Evolutionary conservation across 352 stramenopile genomes (phyloP), one percentile per base, ranked within the genome.

Genomic region (Ophiocytium majus): DNA sequence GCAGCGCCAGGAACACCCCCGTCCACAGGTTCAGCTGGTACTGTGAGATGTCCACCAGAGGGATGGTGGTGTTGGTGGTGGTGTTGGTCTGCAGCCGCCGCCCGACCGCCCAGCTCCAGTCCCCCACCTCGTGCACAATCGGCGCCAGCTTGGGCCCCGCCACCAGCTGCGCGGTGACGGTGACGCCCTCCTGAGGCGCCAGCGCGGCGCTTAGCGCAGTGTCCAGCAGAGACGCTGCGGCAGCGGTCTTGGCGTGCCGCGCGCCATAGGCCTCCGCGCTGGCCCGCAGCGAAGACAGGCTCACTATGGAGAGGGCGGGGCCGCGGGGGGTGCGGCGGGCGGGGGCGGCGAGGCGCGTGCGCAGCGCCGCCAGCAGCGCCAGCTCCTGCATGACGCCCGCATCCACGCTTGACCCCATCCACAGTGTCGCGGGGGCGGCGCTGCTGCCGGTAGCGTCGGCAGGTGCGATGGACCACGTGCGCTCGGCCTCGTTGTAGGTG

Each of bases 21-120:
- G 91, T 94, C 92, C 92, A 95, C 43, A 95, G 84, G 86, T 93
- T 92, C 84, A 95, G 94, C 89, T 94, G 92, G 85, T 91, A 94
- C 86, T 93, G 89, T 10, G 89, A 91, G 83, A 95, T 94, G 37
- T 93, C 92, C 10, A 91, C 83, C 71, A 94, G n/a, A 33, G 79
- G 81, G 80, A 31, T 84, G 32, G 1, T 19, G 10, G 14, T 34
- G 82, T 84, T 75, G 75, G 57, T 28, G 36, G 63, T 64, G 43
- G 37, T 28, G 28, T 82, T 63, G 23, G 43, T 63, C 5, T 5
- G 5, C 35, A 43, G 32, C 5, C 32, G 35, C 66, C 32, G 35
- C 10, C 5, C 32, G 14, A 14, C 32, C 5, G 35, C 32, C 23
- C 57, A 28, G 32, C 83, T 35, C 80, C 80, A 63, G 0, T 76